phyloP scores from a whole-genome alignment of 192 early-diverging fungal genomes.

The Linnemannia schmuckeri region DNA sequence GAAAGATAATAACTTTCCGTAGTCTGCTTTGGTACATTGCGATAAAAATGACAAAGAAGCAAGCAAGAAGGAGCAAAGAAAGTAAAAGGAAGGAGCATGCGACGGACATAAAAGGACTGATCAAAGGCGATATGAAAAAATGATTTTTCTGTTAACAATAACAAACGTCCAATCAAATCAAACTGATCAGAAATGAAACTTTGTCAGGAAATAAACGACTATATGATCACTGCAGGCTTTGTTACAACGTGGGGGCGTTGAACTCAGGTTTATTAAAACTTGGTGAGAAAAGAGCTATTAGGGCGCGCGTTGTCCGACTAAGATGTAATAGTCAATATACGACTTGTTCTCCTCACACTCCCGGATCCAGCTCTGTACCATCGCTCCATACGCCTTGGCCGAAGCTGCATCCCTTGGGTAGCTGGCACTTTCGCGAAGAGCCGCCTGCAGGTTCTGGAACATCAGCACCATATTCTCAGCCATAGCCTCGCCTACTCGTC shows the following conservation, averaged over 20 bases:
- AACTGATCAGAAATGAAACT: too few relatives aligned
- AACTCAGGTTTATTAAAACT: neutral
- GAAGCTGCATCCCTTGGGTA: neutral
- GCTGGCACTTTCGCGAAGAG: constrained; percentile 14
- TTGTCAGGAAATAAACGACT: too few relatives aligned
- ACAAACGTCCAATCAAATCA: too few relatives aligned
- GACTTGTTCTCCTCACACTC: constrained; percentile 53
- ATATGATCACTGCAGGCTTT: too few relatives aligned
- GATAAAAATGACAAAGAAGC: neutral
- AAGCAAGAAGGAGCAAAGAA: neutral
- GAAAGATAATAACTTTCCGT: neutral
- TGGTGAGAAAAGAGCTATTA: neutral
- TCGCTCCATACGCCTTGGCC: constrained; percentile 38
- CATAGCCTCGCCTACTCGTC: constrained; percentile 50
- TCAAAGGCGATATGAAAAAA: neutral
- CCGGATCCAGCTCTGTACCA: constrained; percentile 56
- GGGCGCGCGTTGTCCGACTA: constrained; percentile 27
- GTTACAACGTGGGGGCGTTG: neutral
- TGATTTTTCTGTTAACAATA: too few relatives aligned
- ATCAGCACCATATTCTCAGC: constrained; percentile 56
- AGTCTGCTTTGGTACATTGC: neutral
- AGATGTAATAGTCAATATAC: constrained; percentile 51
- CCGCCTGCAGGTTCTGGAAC: constrained; percentile 50
- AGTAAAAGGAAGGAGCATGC: neutral
- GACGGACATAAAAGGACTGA: constrained; percentile 1